phyloP scores from a whole-genome alignment of 2,329 filamentous ascomycete species.

The Aureobasidium subglaciale region DNA sequence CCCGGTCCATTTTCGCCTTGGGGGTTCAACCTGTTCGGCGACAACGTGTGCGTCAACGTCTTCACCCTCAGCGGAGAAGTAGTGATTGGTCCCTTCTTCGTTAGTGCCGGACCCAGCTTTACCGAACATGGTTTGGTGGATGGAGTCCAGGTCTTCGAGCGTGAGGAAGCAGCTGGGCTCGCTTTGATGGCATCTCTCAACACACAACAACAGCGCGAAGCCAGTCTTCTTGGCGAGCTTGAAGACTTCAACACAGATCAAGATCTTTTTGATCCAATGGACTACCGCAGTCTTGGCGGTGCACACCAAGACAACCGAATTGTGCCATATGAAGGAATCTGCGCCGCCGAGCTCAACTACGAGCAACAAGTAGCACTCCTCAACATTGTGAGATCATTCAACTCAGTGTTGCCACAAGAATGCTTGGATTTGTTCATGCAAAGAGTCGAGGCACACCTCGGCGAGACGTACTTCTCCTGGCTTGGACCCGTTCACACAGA shows the following conservation, averaged over 20 bases:
- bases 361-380: constrained; percentile 46
- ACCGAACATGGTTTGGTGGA: constrained; percentile 20
- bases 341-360: constrained; percentile 42
- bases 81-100: constrained; percentile 66
- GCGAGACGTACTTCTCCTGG: constrained; percentile 71
- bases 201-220: constrained; percentile 38
- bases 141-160: constrained; percentile 58
- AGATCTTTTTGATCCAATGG: constrained; percentile 37
- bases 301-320: constrained; percentile 70
- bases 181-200: constrained; percentile 59
- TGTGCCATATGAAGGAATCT: constrained; percentile 62
- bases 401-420: constrained; percentile 56
- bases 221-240: constrained; percentile 39
- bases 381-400: constrained; percentile 54
- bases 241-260: constrained; percentile 41
- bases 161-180: constrained; percentile 57
- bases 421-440: constrained; percentile 49
- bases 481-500: constrained; percentile 60
- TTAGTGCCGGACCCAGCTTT: constrained; percentile 53
- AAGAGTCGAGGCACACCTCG: constrained; percentile 48
- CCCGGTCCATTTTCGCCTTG: constrained; percentile 53
- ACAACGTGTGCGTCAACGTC: constrained; percentile 66
- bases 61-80: constrained; percentile 60
- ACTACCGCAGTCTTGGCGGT: constrained; percentile 66
- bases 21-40: constrained; percentile 70